Conservation (phyloP, 2,329 filamentous ascomycete genomes). For the Teratosphaeria nubilosa region DNA sequence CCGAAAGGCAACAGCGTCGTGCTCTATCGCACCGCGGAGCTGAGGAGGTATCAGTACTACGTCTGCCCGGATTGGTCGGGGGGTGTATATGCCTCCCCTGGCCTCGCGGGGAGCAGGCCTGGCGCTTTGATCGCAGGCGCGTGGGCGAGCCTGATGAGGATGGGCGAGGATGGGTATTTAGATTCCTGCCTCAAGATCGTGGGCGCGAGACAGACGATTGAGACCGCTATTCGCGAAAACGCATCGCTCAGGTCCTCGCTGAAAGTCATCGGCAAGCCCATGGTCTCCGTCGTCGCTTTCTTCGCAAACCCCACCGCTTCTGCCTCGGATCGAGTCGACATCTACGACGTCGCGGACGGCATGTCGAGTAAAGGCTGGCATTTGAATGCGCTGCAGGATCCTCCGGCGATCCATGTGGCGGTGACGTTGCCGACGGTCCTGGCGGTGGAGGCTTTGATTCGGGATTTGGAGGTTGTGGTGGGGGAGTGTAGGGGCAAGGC, state of each 20-base stretch:
- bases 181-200: conserved; percentile 82
- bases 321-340: conserved; percentile 56
- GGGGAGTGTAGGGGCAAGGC: conserved; percentile 67
- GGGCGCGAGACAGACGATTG: conserved; percentile 73
- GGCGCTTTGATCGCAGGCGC: conserved; percentile 91
- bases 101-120: conserved; percentile 81
- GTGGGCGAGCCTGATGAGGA: conserved; percentile 83
- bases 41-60: conserved; percentile 91
- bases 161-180: conserved; percentile 82
- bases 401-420: conserved; percentile 85
- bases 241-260: conserved; percentile 62
- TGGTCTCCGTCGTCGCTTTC: conserved; percentile 88
- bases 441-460: conserved; percentile 68
- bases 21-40: conserved; percentile 69
- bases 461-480: conserved; percentile 53
- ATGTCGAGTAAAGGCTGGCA: conserved; percentile 87
- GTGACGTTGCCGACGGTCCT: conserved; percentile 79
- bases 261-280: conserved; percentile 69
- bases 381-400: conserved; percentile 84
- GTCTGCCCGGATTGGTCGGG: conserved; percentile 90
- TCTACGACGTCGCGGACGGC: conserved; percentile 87
- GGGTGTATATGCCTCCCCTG: conserved; percentile 89
- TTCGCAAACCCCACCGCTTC: conserved; percentile 37
- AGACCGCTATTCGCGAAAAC: conserved; percentile 59
- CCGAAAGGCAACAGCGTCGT: conserved; percentile 94